Conservation (phyloP, 371 early-diverging fungal genomes). For the Mucor racemosus region DNA sequence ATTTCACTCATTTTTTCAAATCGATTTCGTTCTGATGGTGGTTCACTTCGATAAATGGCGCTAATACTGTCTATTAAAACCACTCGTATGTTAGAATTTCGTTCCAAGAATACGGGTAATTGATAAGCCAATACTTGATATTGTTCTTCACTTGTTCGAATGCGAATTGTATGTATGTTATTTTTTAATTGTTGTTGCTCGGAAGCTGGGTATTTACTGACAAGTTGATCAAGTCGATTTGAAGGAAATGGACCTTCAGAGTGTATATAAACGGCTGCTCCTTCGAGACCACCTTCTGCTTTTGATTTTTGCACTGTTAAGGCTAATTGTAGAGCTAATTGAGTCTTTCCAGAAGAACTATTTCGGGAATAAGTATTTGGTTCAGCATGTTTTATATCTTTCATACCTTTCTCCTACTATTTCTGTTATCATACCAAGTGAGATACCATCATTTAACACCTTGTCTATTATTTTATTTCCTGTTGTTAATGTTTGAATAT, state of each 20-base stretch:
- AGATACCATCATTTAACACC: slow-evolving; percentile 62
- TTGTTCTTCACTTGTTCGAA: slow-evolving; percentile 73
- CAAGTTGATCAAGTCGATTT: slow-evolving; percentile 52
- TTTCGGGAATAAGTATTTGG: not conserved
- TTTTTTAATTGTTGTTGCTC: slow-evolving; percentile 25
- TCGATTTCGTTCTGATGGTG: slow-evolving; percentile 15
- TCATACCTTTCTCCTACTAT: slow-evolving; percentile 66
- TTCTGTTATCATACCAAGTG: slow-evolving; percentile 63
- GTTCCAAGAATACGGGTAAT: slow-evolving; percentile 65
- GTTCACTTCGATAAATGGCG: slow-evolving; percentile 71
- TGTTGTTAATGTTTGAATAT: slow-evolving; percentile 10
- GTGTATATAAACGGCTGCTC: slow-evolving; percentile 66
- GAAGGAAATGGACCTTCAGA: slow-evolving; percentile 70
- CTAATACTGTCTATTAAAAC: slow-evolving; percentile 89
- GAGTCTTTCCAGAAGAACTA: slow-evolving; percentile 82
- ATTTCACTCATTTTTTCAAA: slow-evolving; percentile 59
- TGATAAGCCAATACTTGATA: slow-evolving; percentile 73
- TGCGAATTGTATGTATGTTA: slow-evolving; percentile 63
- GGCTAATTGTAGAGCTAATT: slow-evolving; percentile 82
- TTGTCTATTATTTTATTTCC: slow-evolving; percentile 61
- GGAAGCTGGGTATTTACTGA: slow-evolving; percentile 24
- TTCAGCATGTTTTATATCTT: too few species aligned
- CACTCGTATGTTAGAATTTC: slow-evolving; percentile 51
- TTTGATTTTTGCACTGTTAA: slow-evolving; percentile 65
- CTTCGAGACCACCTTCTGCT: slow-evolving; percentile 63